Evolutionary conservation across 768 basidiomycete genomes (phyloP).

Genomic region (Steccherinum ochraceum): DNA sequence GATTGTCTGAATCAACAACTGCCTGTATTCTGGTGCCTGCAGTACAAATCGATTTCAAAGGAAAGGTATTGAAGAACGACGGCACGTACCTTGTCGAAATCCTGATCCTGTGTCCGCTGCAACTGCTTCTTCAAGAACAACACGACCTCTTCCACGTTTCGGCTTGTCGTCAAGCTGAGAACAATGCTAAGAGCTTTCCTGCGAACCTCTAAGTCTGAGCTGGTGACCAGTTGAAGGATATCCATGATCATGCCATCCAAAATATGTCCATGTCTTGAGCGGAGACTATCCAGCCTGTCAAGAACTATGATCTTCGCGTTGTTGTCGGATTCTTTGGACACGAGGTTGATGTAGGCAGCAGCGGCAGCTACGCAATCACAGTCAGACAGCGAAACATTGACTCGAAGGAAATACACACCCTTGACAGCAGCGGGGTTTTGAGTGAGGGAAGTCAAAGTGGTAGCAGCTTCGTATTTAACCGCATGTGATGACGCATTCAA

Average conservation of each 20-base stretch:
- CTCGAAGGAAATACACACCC: no score
- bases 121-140: constrained; percentile 96
- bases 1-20: constrained; percentile 94
- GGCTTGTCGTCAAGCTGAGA: constrained; percentile 85
- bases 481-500: constrained; percentile 85
- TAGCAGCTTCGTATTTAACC: constrained; percentile 97
- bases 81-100: constrained; percentile 76
- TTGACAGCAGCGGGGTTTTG: constrained; percentile 96
- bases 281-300: constrained; percentile 78
- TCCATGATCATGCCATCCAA: constrained; percentile 94
- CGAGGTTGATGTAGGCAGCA: constrained; percentile 78
- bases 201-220: constrained; percentile 94
- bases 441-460: constrained; percentile 87
- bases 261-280: constrained; percentile 81
- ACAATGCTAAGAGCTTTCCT: constrained; percentile 88
- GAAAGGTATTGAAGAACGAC: neutral
- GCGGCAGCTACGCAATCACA: constrained; percentile 87
- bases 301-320: constrained; percentile 98
- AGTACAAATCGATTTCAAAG: neutral
- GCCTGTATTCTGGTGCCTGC: constrained; percentile 90
- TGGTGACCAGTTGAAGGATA: constrained; percentile 82
- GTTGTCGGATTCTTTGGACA: constrained; percentile 95
- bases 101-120: constrained; percentile 85
- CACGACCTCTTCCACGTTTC: constrained; percentile 96
- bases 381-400: no score